Base-by-base conservation (phyloP, 768 basidiomycete species). In the Gyrodon lividus region DNA sequence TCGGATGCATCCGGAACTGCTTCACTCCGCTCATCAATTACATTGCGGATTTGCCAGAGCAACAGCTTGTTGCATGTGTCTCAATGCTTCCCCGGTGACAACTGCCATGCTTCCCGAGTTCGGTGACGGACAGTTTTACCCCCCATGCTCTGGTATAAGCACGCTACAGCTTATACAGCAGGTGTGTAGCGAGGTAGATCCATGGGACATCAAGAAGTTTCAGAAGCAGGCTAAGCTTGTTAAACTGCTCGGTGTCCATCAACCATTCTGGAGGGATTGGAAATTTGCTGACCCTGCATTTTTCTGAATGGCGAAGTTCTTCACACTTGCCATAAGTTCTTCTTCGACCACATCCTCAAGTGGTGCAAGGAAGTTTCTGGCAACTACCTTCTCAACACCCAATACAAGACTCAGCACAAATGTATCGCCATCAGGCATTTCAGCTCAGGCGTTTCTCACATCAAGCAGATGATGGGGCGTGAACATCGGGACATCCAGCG, bases 401-500 rank as follows among this genome's bases (percentile, higher is more conserved):
- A 12, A 2, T 59, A 43, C 23, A 16, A n/a, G 6, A 42, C 6
- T 10, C 52, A 48, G 0, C 55, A 59, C 39, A 33, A 48, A 6
- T 13, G 26, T 10, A 12, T 48, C 10, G 73, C 70, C 5, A 67
- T 62, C 50, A 57, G 66, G 17, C 74, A 75, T 20, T 77, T 75
- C 45, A 50, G 60, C 12, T 62, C 67, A 17, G 74, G 76, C 0
- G 66, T 76, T 4, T 73, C 70, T 8, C 57, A 59, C 7, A 35
- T 75, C 22, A 72, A 73, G 34, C 74, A 77, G 51, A 70, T 74
- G 20, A 75, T 76, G 2, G 73, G 74, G 2, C 48, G 64, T 1
- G 74, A 76, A 31, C 70, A 76, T 46, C 52, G 66, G 0, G 65
- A 78, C 22, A 60, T 77, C 5, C 64, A 77, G 50, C 51, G 58